These are phyloP conservation scores for Alternaria metachromatica DNA, from an alignment of 2,329 filamentous ascomycete species.

Conservation along the genomic window DNA sequence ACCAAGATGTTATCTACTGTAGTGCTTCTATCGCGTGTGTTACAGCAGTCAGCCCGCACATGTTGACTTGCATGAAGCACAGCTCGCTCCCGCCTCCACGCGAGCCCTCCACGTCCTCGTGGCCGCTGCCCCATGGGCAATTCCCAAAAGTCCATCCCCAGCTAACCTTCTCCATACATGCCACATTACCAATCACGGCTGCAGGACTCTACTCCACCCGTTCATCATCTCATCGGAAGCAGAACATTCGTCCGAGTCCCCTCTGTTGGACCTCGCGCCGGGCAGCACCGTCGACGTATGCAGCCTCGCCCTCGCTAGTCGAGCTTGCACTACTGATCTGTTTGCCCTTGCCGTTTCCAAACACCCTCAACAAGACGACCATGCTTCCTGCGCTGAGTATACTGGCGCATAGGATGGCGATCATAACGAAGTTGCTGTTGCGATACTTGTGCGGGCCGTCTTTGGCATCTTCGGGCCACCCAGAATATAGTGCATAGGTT, in stretches of 20 bases:
- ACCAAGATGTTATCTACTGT: background rate
- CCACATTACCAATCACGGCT: constrained; percentile 1
- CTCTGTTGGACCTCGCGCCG: constrained; percentile 51
- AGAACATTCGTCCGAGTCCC: constrained; percentile 47
- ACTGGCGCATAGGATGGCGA: constrained; percentile 80
- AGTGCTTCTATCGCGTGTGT: background rate
- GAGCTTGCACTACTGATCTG: constrained; percentile 41
- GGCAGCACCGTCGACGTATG: constrained; percentile 50
- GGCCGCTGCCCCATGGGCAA: constrained; percentile 20
- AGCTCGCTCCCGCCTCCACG: constrained; percentile 22
- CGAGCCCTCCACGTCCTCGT: constrained; percentile 22
- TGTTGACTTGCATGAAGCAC: constrained; percentile 39
- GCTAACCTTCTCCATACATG: constrained; percentile 12
- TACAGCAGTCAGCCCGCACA: constrained; percentile 27
- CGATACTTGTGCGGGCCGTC: constrained; percentile 73
- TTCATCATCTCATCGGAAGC: constrained; percentile 27
- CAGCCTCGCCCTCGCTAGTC: constrained; percentile 62
- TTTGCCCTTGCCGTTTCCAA: constrained; percentile 48
- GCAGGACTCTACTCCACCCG: constrained; percentile 12
- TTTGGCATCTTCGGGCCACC: constrained; percentile 76
- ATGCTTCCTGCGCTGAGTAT: constrained; percentile 75
- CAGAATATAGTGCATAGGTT: constrained; percentile 87
- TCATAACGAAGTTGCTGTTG: constrained; percentile 86
- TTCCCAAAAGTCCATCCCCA: constrained; percentile 14
- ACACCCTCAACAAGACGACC: constrained; percentile 65